These are phyloP conservation scores for Alternaria incomplexa DNA, from an alignment of 2,329 filamentous ascomycete genomes.

Conservation along the genomic window DNA sequence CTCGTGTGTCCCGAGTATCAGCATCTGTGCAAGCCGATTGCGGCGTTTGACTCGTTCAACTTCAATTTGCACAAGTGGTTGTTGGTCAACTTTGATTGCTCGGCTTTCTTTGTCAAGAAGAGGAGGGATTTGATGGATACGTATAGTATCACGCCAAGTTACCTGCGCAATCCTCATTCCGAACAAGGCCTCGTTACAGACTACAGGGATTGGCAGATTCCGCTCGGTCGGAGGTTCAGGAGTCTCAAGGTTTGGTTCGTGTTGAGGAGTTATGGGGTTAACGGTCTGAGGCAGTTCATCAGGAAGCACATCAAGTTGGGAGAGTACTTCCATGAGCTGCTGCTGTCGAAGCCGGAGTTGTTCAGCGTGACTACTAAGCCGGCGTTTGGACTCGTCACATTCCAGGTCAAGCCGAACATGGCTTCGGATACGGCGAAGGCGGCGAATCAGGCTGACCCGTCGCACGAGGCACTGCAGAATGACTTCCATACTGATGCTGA, in stretches of 20 bases:
- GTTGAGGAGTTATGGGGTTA: slow-evolving; percentile 78
- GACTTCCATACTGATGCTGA: slow-evolving; percentile 44
- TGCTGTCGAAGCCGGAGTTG: slow-evolving; percentile 68
- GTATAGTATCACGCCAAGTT: slow-evolving; percentile 78
- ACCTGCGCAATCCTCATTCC: slow-evolving; percentile 81
- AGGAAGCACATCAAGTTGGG: slow-evolving; percentile 71
- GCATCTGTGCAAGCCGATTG: slow-evolving; percentile 66
- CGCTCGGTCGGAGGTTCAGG: slow-evolving; percentile 85
- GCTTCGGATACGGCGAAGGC: background rate
- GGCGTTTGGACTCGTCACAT: slow-evolving; percentile 80
- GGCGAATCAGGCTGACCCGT: slow-evolving; percentile 28
- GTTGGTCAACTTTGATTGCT: slow-evolving; percentile 85
- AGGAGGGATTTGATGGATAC: slow-evolving; percentile 79
- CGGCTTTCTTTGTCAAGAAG: slow-evolving; percentile 78
- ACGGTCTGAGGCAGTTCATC: slow-evolving; percentile 76
- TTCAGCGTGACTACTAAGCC: slow-evolving; percentile 79
- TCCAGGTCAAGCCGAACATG: slow-evolving; percentile 59
- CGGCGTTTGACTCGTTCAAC: slow-evolving; percentile 83
- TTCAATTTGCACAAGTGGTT: slow-evolving; percentile 99
- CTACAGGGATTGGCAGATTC: slow-evolving; percentile 97
- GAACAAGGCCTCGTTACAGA: slow-evolving; percentile 87
- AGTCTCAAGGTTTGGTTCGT: slow-evolving; percentile 96
- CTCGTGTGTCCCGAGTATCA: slow-evolving; percentile 83
- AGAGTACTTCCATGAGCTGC: slow-evolving; percentile 69
- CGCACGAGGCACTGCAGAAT: slow-evolving; percentile 41